These are phyloP conservation scores for Paecilomyces variotii DNA, from an alignment of 2,329 filamentous ascomycete species.

Conservation along the genomic window DNA sequence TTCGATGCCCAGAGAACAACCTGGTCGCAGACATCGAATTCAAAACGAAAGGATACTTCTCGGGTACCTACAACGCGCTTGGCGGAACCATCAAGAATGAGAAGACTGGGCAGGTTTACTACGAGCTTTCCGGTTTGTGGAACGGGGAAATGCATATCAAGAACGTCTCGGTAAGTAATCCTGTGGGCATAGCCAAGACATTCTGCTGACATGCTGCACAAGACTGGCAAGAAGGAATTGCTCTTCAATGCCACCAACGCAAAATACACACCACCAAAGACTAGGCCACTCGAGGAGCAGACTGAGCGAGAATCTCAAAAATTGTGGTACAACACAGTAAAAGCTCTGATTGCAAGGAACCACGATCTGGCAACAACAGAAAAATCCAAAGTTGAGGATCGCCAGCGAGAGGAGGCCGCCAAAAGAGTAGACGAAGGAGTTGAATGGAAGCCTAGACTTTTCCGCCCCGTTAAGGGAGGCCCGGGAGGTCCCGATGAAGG, in stretches of 20 bases:
- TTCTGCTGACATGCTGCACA: conserved; percentile 7
- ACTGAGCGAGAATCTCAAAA: conserved; percentile 82
- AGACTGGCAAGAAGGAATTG: conserved; percentile 83
- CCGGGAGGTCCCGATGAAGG: conserved; percentile 66
- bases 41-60: conserved; percentile 97
- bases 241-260: conserved; percentile 80
- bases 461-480: conserved; percentile 65
- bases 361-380: conserved; percentile 87
- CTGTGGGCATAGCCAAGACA: neutral
- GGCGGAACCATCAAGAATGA: conserved; percentile 85
- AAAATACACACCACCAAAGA: conserved; percentile 64
- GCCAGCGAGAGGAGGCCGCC: conserved; percentile 81
- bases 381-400: conserved; percentile 93
- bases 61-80: conserved; percentile 93
- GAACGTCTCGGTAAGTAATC: conserved; percentile 58
- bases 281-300: conserved; percentile 76
- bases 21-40: conserved; percentile 90
- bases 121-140: conserved; percentile 87
- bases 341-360: conserved; percentile 75
- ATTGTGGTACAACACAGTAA: conserved; percentile 73
- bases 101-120: conserved; percentile 77
- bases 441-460: conserved; percentile 83
- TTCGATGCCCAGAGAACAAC: conserved; percentile 80
- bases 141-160: conserved; percentile 92
- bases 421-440: conserved; percentile 67